phyloP scores from a whole-genome alignment of 805 yeast genomes.

The Starmerella gropengiesseri region DNA sequence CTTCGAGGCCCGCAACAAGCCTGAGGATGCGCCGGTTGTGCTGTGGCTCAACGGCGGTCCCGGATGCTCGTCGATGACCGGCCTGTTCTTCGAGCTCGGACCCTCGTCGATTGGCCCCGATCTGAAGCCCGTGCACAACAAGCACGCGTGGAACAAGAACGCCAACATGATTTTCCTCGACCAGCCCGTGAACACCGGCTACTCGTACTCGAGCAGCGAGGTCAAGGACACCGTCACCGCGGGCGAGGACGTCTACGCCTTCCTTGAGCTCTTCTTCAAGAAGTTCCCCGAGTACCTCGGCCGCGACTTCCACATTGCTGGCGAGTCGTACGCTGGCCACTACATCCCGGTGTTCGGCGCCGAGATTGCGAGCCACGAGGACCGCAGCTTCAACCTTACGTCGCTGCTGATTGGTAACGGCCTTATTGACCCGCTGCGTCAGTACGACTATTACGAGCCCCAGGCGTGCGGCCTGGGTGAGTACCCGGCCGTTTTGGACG shows the following conservation, averaged over 20 bases:
- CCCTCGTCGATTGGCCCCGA: slow-evolving; percentile 71
- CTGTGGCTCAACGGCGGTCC: slow-evolving; percentile 96
- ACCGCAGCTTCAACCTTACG: slow-evolving; percentile 54
- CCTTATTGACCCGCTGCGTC: slow-evolving; percentile 72
- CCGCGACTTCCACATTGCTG: slow-evolving; percentile 67
- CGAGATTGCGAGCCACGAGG: slow-evolving; percentile 49
- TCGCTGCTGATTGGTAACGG: slow-evolving; percentile 90
- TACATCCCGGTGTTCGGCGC: slow-evolving; percentile 76
- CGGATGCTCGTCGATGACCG: slow-evolving; percentile 87
- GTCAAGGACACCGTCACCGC: slow-evolving; percentile 42
- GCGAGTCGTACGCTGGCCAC: slow-evolving; percentile 93
- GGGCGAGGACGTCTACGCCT: slow-evolving; percentile 79
- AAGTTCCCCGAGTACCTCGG: slow-evolving; percentile 66
- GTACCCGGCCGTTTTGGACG: slow-evolving; percentile 58
- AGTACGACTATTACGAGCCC: slow-evolving; percentile 69
- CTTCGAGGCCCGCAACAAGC: slow-evolving; percentile 77
- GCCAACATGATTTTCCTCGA: slow-evolving; percentile 87
- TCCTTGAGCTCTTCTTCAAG: slow-evolving; percentile 75
- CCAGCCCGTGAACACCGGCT: slow-evolving; percentile 93
- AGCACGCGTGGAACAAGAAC: slow-evolving; percentile 82
- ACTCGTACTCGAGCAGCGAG: slow-evolving; percentile 55
- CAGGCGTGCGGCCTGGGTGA: slow-evolving; percentile 97
- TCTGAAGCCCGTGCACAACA: slow-evolving; percentile 63
- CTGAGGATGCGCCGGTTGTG: slow-evolving; percentile 74
- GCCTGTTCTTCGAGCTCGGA: slow-evolving; percentile 89